Evolutionary conservation across 768 basidiomycete genomes (phyloP), one percentile per base, ranked within the genome.

Genomic region (Pulveroboletus sp.): DNA sequence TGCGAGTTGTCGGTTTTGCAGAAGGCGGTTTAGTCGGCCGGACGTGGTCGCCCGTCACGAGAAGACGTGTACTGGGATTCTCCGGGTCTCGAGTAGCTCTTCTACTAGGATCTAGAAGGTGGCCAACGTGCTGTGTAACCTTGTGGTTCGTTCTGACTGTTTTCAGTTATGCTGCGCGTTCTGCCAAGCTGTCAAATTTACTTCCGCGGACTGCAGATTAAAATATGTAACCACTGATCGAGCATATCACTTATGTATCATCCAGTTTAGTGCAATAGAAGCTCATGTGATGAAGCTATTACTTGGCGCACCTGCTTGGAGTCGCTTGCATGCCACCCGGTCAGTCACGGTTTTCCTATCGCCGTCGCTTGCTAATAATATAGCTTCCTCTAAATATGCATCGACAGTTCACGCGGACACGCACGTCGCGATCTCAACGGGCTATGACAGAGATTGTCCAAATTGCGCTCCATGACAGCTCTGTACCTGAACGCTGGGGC

Each of bases 1-100:
- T 6, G 62, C 64, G 17, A 52, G 1, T 8, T 65, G 64, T 18
- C 62, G 57, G 28, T 55, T 43, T 39, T 65, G 64, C 31, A 37
- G 43, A 6, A 65, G 44, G 47, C 57, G 43, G 10, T 62, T 65
- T 36, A 56, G 64, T 37, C 57, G 64, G 1, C 64, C 65, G 0
- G 64, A 65, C 9, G 64, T 65, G 12, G 64, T 66, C 1, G 39
- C 47, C 11, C 59, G 64, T 3, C 64, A 65, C 46, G 64, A 65
- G 26, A 59, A 47, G 27, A 57, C 62, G 3, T 65, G 64, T 7
- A 27, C 8, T n/a, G 55, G 33, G 7, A 11, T 32, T 17, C 8
- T 35, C 21, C 38, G 41, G 0, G 38, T 18, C 30, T 38, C 51
- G 37, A 49, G 28, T 15, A 12, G 36, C 14, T 31, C 41, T 24